Percentiles rank a stretch among this genome's conserved stretches.
Conservation (phyloP, 495 filamentous ascomycete genomes). For the Aspergillus kassunensis region DNA sequence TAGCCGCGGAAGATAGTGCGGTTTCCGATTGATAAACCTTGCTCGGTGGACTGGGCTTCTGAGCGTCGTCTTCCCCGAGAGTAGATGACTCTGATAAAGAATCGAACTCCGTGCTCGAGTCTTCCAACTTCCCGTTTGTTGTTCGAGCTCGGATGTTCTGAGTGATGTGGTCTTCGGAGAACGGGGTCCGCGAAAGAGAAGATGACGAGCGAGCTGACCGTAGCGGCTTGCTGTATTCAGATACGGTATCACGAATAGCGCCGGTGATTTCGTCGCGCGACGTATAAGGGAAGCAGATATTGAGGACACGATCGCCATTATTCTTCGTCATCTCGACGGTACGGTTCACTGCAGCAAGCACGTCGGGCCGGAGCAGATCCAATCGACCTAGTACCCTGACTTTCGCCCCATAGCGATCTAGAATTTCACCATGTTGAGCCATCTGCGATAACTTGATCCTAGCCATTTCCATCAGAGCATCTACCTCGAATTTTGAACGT, state of each 20-base stretch:
- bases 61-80: constrained; percentile 30
- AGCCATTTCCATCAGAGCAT: constrained; percentile 96
- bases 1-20: constrained; percentile 51
- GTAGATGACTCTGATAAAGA: constrained; percentile 33
- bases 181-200: constrained; percentile 55
- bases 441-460: constrained; percentile 90
- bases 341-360: constrained; percentile 78
- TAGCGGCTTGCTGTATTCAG: constrained; percentile 70
- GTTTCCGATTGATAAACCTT: constrained; percentile 54
- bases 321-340: constrained; percentile 77
- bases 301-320: constrained; percentile 80
- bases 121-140: constrained; percentile 36
- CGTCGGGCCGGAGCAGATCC: constrained; percentile 76
- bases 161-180: constrained; percentile 81
- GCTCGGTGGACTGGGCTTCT: constrained; percentile 26
- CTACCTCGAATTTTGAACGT: constrained; percentile 94
- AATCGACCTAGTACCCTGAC: constrained; percentile 79
- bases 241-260: constrained; percentile 82
- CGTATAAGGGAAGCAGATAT: constrained; percentile 97
- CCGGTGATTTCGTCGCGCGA: constrained; percentile 92
- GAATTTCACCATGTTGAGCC: constrained; percentile 84
- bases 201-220: constrained; percentile 28
- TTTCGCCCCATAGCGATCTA: constrained; percentile 87
- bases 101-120: constrained; percentile 37
- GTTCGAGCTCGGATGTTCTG: constrained; percentile 68